Base-by-base conservation (phyloP, 208 protist species). In the Trypanosoma vivax region DNA sequence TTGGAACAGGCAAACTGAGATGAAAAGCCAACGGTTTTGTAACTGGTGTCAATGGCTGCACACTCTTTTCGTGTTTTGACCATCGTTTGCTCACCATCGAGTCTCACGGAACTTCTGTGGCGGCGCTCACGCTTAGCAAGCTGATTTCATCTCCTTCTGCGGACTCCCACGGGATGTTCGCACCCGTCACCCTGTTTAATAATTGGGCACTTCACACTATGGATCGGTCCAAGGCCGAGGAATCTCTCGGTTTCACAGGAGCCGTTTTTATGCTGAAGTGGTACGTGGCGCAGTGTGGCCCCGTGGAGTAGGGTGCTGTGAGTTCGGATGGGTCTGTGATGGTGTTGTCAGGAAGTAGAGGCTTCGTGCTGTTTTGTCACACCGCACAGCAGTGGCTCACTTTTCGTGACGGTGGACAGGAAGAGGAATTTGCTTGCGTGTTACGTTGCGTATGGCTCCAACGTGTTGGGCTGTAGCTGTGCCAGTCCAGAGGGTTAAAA, bases 361-460 rank as follows among this genome's bases (percentile, higher is more conserved):
- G 81, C 14, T 52, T 67, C 41, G 54, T 67, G 9, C 18, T 81
- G 3, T 79, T 79, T 51, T 58, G 70, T 52, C 62, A 76, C 19
- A 33, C 55, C 10, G 35, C 58, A 29, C 63, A 66, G 11, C 51
- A 50, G 19, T 89, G 85, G 80, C 46, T 43, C 35, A 30, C 71
- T 40, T 53, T 75, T 11, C 59, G 65, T 31, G 42, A 73, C 18
- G 51, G 61, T 30, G 35, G 54, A 21, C 56, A 69, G 16, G 65
- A 77, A 38, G 49, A 51, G 41, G 55, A 47, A 3, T 70, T 81
- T 21, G 53, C 43, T 30, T 82, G 70, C 43, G 62, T 88, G 1
- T 68, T 68, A 1, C 73, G 83, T 35, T 81, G 80, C 2, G 55
- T 70, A 18, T 92, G 80, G 75, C 59, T 92, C 38, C 47, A 54